Base-by-base conservation (phyloP, 805 yeast genomes). In the Candida ascalaphidarum region DNA sequence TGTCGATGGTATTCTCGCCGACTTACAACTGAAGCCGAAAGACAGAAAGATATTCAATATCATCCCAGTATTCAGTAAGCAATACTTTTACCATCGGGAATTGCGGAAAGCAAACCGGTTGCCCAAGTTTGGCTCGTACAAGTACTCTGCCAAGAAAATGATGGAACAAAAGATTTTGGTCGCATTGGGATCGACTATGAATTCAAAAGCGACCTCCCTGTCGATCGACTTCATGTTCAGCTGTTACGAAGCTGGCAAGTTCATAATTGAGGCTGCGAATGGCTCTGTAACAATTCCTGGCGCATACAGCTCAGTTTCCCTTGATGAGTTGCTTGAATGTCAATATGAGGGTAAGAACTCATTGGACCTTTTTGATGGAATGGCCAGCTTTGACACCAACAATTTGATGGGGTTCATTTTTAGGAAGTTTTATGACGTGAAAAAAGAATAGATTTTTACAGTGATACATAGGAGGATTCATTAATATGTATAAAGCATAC, bases 61-160 rank as follows among this genome's bases (percentile, higher is more conserved):
- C 19, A 60, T 64, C 18, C 70, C 69, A 5, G 56, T 68, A 17
- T 81, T 79, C 61, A 76, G 81, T 29, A 82, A 73, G 46, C 89
- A 82, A 41, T 80, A 77, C 50, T 79, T 79, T 55, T 79, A 81
- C 45, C 81, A 77, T 48, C 58, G 86, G 18, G 82, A 77, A 37
- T 56, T 82, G 40, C 75, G 75, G 44, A 74, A 69, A 55, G 52
- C 65, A 12, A 84, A 85, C 20, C 63, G 79, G 26, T 52, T 79
- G 22, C 84, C 89, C 1, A 71, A 70, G 46, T 82, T 77, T 52
- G 94, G 95, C 3, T 74, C 83, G 2, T 81, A 71, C 59, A 77
- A 77, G 48, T 82, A 83, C 57, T 70, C 84, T 0, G 78, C 84
- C 4, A 78, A 80, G 39, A 78, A 77, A 43, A 65, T 89, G 21